Base-by-base conservation (phyloP, 805 yeast genomes). In the Candida maesae region DNA sequence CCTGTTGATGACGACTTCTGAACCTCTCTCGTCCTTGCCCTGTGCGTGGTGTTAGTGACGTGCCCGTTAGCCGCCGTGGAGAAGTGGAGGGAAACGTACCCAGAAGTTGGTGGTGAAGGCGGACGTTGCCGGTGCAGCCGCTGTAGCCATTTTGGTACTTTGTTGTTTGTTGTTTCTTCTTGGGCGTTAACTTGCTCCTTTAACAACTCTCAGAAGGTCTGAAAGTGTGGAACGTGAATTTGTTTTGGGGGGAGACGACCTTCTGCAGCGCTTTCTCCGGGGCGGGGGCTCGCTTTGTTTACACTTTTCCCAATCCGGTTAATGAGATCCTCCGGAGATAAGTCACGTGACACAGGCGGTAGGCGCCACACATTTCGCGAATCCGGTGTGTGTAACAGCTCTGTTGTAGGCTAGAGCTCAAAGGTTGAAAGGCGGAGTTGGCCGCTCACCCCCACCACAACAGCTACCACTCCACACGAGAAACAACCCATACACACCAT, bases 21-120 rank as follows among this genome's bases (percentile, higher is more conserved):
- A 76, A 5, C 93, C 88, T 33, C 71, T 64, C 36, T 78, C 82
- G 41, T 81, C 81, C 39, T 64, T 56, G 20, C 82, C 80, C 77
- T 86, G 67, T 7, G 5, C 11, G 19, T 10, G 14, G n/a, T 21
- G 39, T 37, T 36, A 40, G 71, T 49, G 31, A 6, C 29, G 13
- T 26, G n/a, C n/a, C n/a, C n/a, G n/a, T 11, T n/a, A 11, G 6
- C 29, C 29, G 29, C 15, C 15, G 15, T 6, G 29, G 15, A n/a
- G n/a, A n/a, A 12, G 9, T 28, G 18, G 31, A 7, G 14, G 11
- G 7, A 14, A 5, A 54, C 62, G 17, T 48, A 59, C 79, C 79
- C 79, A 74, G 56, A 74, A 74, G 55, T 60, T 66, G 52, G 68
- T 69, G 41, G 67, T 70, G 44, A 72, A 73, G 10, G 67, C 51